Base-by-base conservation (phyloP, 1,139 yeast genomes). In the Nakaseomyces glabratus region DNA sequence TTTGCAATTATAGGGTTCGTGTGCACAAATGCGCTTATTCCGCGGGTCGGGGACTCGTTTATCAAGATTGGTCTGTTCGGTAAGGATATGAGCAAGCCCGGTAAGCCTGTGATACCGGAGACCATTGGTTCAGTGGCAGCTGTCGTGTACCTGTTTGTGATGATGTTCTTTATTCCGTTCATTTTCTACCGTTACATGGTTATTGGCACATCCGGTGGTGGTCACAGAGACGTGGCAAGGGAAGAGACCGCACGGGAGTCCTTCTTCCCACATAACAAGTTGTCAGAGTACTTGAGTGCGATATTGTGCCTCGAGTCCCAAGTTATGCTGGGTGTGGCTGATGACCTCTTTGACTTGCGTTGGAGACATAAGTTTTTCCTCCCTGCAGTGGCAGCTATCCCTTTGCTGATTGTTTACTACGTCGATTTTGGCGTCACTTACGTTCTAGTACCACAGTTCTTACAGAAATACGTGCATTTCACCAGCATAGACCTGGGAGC, bases 351-450 rank as follows among this genome's bases (percentile, higher is more conserved):
- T 54, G 98, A 90, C 58, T 77, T 90, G 42, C 72, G 95, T 46
- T 90, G 99, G 99, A 69, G 99, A 55, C 95, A 90, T 62, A 90
- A 90, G 65, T 85, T 90, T 61, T 85, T 90, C 52, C 58, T 90
- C 46, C 99, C 99, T 0, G 95, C 95, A 0, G 75, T 93, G 38
- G 95, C 96, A 0, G 78, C 95, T 1, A 76, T 90, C 34, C 99
- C 99, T 3, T 66, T 93, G 48, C 66, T 90, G 41, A 75, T 90
- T 19, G 95, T 90, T 3, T 90, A 90, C 60, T 86, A 84, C 48
- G 90, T 88, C 38, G 97, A 90, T 58, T 90, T 84, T 58, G 93
- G 95, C 43, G 86, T 85, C 29, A 90, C 99, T 0, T 76, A 82
- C 26, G 80, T 90, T n/a, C 73, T 85, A 42, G 69, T 93, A 2